Base-by-base conservation (phyloP, 352 stramenopile species). In the Globisporangium abappressorium region DNA sequence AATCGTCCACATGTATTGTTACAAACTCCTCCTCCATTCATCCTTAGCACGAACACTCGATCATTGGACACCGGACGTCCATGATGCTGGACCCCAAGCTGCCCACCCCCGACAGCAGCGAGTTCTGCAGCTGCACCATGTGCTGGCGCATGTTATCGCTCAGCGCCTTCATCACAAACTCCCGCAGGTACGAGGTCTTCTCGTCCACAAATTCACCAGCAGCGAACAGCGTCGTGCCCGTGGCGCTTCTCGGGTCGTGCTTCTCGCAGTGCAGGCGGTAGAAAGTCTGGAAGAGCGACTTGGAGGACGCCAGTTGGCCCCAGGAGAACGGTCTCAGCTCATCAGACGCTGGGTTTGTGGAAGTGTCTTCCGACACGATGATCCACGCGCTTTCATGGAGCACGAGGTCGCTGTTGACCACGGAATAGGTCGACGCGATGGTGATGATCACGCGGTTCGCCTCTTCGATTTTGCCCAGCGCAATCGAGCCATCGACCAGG, bases 121-220 rank as follows among this genome's bases (percentile, higher is more conserved):
- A 46, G n/a, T 24, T 59, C 47, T 66, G 61, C 47, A 66, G n/a
- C n/a, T 66, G 46, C 15, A 3, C 8, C 30, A 59, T 46, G 33
- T 66, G 61, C 43, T 51, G 46, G 22, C 61, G 47, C 61, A 66
- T 66, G 28, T 49, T 46, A 47, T 66, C 34, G 14, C 49, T 57
- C 4, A 66, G 24, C 4, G 34, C 28, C 20, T 66, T 28, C 47
- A 66, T 57, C 9, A 60, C 61, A 33, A 57, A 34, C 20, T 59
- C 5, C 15, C 49, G 46, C 1, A 66, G 18, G 38, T 64, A 64
- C 22, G 38, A 8, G 22, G 38, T 34, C 36, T 47, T 26, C 1
- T 22, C 57, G 14, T 41, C 15, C 5, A 43, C 14, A 1, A 8
- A 1, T 14, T 59, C 18, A 5, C 30, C 47, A 1, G 8, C 26